These are phyloP conservation scores for Penicillium sp. DNA, from an alignment of 2,329 filamentous ascomycete species.

Conservation along the genomic window DNA sequence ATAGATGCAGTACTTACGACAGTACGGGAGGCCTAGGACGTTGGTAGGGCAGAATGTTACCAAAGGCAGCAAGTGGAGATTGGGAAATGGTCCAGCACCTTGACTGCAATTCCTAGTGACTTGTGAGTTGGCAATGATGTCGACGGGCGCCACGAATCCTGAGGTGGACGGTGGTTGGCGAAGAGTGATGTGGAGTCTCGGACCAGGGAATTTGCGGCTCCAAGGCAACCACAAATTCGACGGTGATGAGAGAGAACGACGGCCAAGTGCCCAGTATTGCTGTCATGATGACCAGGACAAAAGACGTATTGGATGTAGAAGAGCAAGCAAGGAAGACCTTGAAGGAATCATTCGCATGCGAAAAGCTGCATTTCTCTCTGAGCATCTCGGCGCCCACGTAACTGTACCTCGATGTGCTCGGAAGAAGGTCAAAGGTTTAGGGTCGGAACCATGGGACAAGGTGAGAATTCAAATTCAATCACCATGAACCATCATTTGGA, in stretches of 20 bases:
- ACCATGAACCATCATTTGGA: not conserved
- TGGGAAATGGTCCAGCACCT: not conserved
- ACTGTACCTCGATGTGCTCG: not conserved
- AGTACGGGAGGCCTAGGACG: not conserved
- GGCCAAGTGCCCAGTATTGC: not conserved
- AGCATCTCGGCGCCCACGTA: not conserved
- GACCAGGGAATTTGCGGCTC: conserved; percentile 19
- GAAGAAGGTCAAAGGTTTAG: not conserved
- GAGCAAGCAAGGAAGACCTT: not conserved
- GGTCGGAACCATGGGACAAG: not conserved
- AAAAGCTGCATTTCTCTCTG: not conserved
- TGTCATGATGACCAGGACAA: not conserved
- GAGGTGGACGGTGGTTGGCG: conserved; percentile 10
- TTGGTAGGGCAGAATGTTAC: conserved; percentile 1
- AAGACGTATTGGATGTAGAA: not conserved
- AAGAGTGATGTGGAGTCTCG: conserved; percentile 5
- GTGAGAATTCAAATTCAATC: conserved; percentile 4
- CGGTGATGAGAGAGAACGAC: not conserved
- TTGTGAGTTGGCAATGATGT: conserved; percentile 26
- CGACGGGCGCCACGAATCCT: conserved; percentile 13
- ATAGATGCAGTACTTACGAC: not conserved
- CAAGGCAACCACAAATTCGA: conserved; percentile 25
- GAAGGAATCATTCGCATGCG: not conserved
- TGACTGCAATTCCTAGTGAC: not conserved
- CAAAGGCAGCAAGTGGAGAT: not conserved